Evolutionary conservation across 495 filamentous ascomycete genomes (phyloP).

Genomic region (Penicillium taxi): DNA sequence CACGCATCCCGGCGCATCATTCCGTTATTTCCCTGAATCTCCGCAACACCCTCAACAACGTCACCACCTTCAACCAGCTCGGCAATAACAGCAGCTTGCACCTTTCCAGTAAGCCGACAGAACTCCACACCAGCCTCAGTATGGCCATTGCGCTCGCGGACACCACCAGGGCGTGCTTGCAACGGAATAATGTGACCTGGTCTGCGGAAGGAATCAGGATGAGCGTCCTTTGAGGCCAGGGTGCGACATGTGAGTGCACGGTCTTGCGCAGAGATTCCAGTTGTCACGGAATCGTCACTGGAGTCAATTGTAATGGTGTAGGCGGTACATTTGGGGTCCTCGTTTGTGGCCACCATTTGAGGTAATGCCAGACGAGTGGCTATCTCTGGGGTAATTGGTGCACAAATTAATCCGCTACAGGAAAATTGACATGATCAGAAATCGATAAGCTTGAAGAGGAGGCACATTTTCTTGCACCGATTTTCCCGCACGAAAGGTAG

Average conservation of each 20-base stretch:
- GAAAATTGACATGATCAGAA: neutral
- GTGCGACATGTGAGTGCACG: conserved; percentile 71
- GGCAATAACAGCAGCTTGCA: conserved; percentile 71
- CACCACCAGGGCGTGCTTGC: conserved; percentile 69
- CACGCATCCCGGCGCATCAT: conserved; percentile 95
- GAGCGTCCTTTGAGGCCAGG: conserved; percentile 61
- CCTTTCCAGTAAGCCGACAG: conserved; percentile 70
- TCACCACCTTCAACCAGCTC: conserved; percentile 78
- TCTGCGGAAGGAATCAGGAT: conserved; percentile 56
- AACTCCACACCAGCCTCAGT: conserved; percentile 90
- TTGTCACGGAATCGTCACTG: conserved; percentile 61
- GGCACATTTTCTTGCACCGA: neutral
- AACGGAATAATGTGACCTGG: conserved; percentile 91
- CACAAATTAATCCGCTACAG: conserved; percentile 78
- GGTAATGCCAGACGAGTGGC: conserved; percentile 64
- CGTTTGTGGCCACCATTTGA: conserved; percentile 77
- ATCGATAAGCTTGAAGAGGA: neutral
- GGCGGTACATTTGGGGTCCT: conserved; percentile 82
- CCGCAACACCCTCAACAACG: conserved; percentile 51
- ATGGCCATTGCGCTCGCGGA: conserved; percentile 71
- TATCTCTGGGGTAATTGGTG: conserved; percentile 62
- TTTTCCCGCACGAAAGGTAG: neutral
- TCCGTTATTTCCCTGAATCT: conserved; percentile 51
- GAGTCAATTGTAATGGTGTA: conserved; percentile 87
- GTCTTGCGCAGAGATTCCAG: conserved; percentile 85